Base-by-base conservation (phyloP, 176 grass and related monocot genomes). In the Musa beccarii region DNA sequence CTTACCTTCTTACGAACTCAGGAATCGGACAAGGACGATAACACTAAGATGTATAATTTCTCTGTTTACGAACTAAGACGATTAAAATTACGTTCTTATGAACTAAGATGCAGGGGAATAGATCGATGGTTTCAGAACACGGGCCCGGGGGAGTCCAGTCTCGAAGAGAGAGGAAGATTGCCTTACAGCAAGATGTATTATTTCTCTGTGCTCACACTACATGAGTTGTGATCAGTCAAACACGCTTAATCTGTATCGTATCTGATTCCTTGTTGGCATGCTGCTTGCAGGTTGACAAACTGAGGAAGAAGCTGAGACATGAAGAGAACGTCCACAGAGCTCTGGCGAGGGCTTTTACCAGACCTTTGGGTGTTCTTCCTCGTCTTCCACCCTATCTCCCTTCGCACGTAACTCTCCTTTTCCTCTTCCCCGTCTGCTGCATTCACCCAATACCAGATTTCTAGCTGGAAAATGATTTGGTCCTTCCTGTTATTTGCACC, bases 281-380 rank as follows among this genome's bases (percentile, higher is more conserved):
- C 11, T 53, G 49, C 84, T 86, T 83, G 21, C 64, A 99, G 96
- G 89, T 99, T 50, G 91, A 99, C 54, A 99, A 89, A 81, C 87
- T 99, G 2, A 94, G 81, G 83, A 99, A 92, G 85, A 95, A 99
- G 87, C 89, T 99, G 52, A 79, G 89, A 17, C 89, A 95, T 77
- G 96, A 99, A 79, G 96, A 99, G 85, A 99, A 95, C 83, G 86
- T 99, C 68, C 96, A 99, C 82, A 89, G 96, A 76, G 96, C 91
- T 77, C 79, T 99, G 28, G 91, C 88, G 76, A 70, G 96, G 73
- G 96, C 96, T 19, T 95, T 99, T 79, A 99, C 96, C 62, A 78
- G 96, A 81, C 91, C 96, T 62, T 84, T 99, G 28, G 96, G 96
- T 54, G 96, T 86, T 11, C 88, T 99, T 69, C 96, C 96, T 88